These are phyloP conservation scores for Kazachstania sp. DNA, from an alignment of 1,139 yeast species.

Conservation along the genomic window DNA sequence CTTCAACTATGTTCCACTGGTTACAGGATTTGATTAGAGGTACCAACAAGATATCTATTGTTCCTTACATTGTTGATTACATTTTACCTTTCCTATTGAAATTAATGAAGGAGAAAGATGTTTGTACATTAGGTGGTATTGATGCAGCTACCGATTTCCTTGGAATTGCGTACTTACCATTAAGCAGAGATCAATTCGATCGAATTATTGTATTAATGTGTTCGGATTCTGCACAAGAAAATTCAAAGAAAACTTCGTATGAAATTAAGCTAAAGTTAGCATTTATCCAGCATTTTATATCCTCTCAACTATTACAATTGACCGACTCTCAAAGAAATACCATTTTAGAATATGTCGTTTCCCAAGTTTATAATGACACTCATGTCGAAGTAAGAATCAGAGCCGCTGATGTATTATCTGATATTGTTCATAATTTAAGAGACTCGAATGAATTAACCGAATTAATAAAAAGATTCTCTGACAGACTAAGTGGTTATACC, in stretches of 20 bases:
- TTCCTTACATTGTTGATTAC: constrained; percentile 36
- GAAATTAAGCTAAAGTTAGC: constrained; percentile 63
- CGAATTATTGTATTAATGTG: constrained; percentile 46
- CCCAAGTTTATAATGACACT: constrained; percentile 51
- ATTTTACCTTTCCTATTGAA: constrained; percentile 67
- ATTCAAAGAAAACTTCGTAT: constrained; percentile 38
- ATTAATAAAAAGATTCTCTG: constrained; percentile 36
- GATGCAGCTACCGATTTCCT: constrained; percentile 48
- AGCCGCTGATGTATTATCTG: constrained; percentile 70
- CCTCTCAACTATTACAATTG: constrained; percentile 59
- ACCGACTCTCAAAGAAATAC: constrained; percentile 40
- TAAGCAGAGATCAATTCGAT: constrained; percentile 38
- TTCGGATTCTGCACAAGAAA: constrained; percentile 7
- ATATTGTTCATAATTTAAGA: constrained; percentile 65
- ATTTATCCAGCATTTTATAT: constrained; percentile 66
- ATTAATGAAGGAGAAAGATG: constrained; percentile 67
- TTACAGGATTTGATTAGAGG: constrained; percentile 25
- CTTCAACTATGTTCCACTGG: constrained; percentile 31
- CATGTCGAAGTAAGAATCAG: constrained; percentile 65
- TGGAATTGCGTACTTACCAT: constrained; percentile 52
- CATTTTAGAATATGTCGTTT: constrained; percentile 47
- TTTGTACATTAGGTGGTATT: constrained; percentile 64
- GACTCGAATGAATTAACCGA: constrained; percentile 39
- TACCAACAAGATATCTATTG: constrained; percentile 31
- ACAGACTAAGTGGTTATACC: constrained; percentile 29